Conservation (phyloP, 139 green algal genomes). For the Closterium sp. region DNA sequence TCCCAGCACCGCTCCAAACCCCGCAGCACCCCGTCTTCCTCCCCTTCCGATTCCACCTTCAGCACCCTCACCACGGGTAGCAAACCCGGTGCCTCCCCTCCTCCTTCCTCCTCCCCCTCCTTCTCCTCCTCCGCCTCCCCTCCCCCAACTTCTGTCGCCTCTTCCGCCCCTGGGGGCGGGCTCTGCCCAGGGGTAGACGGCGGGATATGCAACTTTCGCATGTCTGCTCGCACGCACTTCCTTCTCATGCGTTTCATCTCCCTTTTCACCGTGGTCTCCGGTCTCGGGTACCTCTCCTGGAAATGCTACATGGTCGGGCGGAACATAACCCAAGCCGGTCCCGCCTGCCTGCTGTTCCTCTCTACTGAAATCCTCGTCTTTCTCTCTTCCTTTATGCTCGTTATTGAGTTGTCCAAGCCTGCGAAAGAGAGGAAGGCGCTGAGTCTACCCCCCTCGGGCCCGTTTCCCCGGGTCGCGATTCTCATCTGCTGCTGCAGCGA, state of each 20-base stretch:
- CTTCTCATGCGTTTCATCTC: conserved; percentile 15
- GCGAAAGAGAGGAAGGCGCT: conserved; percentile 1
- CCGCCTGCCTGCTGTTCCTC: conserved; percentile 36
- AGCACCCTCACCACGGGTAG: background rate
- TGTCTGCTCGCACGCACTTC: conserved; percentile 14
- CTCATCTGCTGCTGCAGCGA: conserved; percentile 49
- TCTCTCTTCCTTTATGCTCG: conserved; percentile 36
- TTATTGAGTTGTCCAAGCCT: conserved; percentile 16
- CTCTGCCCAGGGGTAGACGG: background rate
- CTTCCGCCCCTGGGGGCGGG: background rate
- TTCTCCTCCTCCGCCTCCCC: background rate
- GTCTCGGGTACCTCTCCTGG: conserved; percentile 30
- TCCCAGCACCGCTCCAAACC: background rate
- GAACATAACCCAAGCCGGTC: background rate
- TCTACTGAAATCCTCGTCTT: conserved; percentile 32
- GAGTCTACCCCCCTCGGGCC: conserved; percentile 9
- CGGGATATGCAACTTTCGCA: background rate
- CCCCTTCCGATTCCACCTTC: background rate
- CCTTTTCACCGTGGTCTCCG: background rate
- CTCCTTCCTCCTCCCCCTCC: background rate
- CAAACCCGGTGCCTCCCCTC: background rate
- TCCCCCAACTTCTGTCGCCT: background rate
- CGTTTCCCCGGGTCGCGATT: conserved; percentile 33
- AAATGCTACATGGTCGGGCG: conserved; percentile 26
- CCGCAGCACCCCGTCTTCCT: background rate